phyloP scores from a whole-genome alignment of 768 basidiomycete species.

The Lepiota subincarnata region DNA sequence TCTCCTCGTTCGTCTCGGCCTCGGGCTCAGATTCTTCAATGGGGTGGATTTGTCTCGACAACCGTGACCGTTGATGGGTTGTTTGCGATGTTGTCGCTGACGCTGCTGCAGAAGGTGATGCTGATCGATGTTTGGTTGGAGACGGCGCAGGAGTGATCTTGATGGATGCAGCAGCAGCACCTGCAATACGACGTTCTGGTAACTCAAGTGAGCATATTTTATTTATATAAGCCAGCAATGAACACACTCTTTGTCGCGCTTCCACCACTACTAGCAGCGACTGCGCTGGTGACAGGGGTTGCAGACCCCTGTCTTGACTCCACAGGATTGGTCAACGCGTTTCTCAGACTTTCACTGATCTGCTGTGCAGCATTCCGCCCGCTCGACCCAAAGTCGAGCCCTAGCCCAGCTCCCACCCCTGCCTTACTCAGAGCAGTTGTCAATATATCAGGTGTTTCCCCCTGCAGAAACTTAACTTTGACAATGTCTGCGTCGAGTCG shows the following conservation, averaged over 20 bases:
- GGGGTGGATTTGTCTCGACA: conserved; percentile 42
- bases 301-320: conserved; percentile 15
- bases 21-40: conserved; percentile 33
- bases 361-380: conserved; percentile 33
- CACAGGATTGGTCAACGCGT: conserved; percentile 34
- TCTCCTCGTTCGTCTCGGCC: conserved; percentile 38
- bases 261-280: conserved; percentile 12
- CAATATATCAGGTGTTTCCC: conserved; percentile 34
- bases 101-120: conserved; percentile 32
- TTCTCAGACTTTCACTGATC: conserved; percentile 40
- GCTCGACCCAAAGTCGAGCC: conserved; percentile 21
- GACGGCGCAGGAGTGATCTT: conserved; percentile 34
- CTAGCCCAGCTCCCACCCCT: not conserved
- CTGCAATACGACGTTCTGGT: conserved; percentile 37
- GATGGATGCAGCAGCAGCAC: conserved; percentile 33
- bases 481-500: conserved; percentile 48
- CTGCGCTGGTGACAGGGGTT: conserved; percentile 4
- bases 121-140: conserved; percentile 38
- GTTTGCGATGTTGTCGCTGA: conserved; percentile 21
- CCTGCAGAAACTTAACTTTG: conserved; percentile 43
- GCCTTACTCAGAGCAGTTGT: conserved; percentile 3
- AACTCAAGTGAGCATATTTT: not conserved
- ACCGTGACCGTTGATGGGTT: conserved; percentile 38
- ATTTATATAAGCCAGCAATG: not conserved
- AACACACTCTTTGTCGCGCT: conserved; percentile 40